Percentiles rank a stretch among this genome's conserved stretches.
These are phyloP conservation scores for Handroanthus guayacan DNA, from an alignment of 257 asterid species.

Conservation along the genomic window DNA sequence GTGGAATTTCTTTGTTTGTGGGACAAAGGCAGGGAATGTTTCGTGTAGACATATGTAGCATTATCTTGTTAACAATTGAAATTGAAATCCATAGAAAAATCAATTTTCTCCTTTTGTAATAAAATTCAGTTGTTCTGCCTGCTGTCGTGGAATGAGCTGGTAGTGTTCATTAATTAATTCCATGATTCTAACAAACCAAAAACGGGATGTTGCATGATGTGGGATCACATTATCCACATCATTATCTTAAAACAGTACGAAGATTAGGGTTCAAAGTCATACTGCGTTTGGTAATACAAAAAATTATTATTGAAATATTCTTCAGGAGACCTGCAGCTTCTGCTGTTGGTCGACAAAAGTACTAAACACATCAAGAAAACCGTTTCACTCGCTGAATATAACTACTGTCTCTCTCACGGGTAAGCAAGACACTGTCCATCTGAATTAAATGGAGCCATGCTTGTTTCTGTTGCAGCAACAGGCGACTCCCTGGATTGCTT, in stretches of 20 bases:
- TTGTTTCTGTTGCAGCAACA: conserved; percentile 27
- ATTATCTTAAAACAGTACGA: background rate
- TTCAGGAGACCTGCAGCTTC: background rate
- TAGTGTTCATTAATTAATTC: background rate
- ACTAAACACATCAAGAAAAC: background rate
- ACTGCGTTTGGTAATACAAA: background rate
- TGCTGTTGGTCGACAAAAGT: conserved; percentile 17
- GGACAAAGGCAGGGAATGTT: background rate
- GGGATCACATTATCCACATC: background rate
- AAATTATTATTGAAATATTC: background rate
- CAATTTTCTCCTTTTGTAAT: no score
- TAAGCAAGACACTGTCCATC: conserved; percentile 6
- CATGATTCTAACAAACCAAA: background rate
- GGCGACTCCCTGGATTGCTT: conserved; percentile 26
- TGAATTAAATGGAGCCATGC: background rate
- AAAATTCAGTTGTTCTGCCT: background rate
- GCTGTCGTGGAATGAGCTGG: background rate
- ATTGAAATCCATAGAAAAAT: background rate
- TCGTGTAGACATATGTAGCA: background rate
- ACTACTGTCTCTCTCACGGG: conserved; percentile 1
- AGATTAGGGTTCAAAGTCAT: conserved; percentile 22
- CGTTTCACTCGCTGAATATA: background rate
- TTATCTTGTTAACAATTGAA: background rate
- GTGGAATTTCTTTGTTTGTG: conserved; percentile 22
- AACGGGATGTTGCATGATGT: background rate